A percentile compares a stretch with the other conserved stretches of the same genome.
phyloP scores from a whole-genome alignment of 345 rosid species.

The Turritis glabra region DNA sequence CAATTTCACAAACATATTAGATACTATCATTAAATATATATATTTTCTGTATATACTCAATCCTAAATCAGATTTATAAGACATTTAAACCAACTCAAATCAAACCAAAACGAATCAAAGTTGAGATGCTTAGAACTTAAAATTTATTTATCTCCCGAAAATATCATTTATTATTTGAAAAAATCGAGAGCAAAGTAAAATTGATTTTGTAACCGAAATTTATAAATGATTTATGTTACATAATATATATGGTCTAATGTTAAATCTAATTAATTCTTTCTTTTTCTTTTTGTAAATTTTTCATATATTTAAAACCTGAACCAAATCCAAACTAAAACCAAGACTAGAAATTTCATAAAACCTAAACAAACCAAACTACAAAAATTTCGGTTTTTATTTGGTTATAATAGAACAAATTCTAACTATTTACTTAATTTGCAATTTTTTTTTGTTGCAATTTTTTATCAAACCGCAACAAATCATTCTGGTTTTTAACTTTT shows the following conservation, averaged over 20 bases:
- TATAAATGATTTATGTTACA: background rate
- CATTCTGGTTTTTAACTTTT: background rate
- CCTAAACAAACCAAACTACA: background rate
- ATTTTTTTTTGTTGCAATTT: background rate
- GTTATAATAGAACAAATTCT: background rate
- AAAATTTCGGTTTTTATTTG: background rate
- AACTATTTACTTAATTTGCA: background rate
- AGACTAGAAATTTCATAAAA: background rate
- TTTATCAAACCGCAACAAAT: background rate
- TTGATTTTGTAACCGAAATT: background rate
- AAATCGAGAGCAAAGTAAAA: background rate
- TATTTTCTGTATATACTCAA: background rate
- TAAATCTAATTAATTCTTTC: too few relatives aligned
- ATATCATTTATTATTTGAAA: background rate
- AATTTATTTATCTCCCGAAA: background rate
- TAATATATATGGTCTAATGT: background rate
- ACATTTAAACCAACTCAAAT: background rate
- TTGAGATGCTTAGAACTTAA: background rate
- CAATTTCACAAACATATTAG: constrained; percentile 5
- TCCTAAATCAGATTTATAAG: background rate
- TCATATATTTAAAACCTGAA: background rate
- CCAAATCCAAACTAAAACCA: background rate
- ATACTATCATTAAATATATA: background rate
- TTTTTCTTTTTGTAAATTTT: too few relatives aligned
- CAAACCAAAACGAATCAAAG: background rate